Evolutionary conservation across 1,284 basidiomycete genomes (phyloP).

Genomic region (Cutaneotrichosporon sp.): DNA sequence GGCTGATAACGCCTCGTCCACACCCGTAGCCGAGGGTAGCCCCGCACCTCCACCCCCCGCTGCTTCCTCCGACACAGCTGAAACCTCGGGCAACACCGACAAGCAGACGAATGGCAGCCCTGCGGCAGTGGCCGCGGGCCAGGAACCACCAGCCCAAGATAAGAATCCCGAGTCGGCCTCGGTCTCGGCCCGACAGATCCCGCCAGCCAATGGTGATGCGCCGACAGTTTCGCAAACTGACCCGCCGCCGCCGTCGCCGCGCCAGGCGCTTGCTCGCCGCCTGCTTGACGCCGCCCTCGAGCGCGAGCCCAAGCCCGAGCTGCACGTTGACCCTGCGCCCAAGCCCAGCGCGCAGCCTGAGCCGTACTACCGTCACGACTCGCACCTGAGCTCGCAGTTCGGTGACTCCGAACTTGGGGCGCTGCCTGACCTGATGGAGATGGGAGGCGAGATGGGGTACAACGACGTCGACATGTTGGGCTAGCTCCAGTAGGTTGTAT

Average conservation of each 20-base stretch:
- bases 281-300: conserved; percentile 20
- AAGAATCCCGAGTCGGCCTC: conserved; percentile 2
- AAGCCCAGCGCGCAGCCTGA: background rate
- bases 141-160: conserved; percentile 11
- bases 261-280: conserved; percentile 6
- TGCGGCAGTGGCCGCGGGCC: conserved; percentile 13
- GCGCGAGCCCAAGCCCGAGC: conserved; percentile 13
- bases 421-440: background rate
- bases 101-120: background rate
- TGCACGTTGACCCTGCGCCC: background rate
- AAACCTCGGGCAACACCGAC: background rate
- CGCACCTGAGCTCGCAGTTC: too few species aligned
- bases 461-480: background rate
- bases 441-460: background rate
- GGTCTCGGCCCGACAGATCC: background rate
- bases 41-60: background rate
- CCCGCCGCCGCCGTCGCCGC: background rate
- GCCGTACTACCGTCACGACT: background rate
- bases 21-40: background rate
- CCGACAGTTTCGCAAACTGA: background rate
- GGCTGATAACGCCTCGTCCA: background rate
- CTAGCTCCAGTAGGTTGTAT: background rate
- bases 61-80: background rate
- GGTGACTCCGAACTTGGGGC: background rate
- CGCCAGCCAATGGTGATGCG: background rate